A percentile compares a stretch with the other conserved stretches of the same genome.
Conservation (phyloP, 441 rosid genomes). For the Hura crepitans region DNA sequence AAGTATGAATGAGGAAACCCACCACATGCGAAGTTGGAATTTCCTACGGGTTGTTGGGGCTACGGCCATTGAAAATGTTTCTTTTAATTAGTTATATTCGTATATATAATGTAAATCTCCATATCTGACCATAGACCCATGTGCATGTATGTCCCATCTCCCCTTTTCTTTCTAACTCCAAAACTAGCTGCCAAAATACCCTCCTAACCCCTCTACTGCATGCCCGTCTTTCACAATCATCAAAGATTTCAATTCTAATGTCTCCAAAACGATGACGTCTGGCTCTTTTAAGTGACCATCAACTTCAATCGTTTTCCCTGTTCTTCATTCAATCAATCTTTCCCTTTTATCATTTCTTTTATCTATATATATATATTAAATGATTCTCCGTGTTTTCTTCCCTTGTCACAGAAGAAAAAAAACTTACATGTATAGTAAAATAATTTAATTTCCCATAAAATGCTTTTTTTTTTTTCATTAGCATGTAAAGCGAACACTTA, state of each 20-base stretch:
- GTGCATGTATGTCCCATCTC: constrained; percentile 58
- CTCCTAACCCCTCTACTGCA: constrained; percentile 17
- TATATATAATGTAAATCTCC: neutral
- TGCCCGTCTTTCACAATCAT: constrained; percentile 15
- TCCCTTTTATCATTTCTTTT: neutral
- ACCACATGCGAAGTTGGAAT: constrained; percentile 15
- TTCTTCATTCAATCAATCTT: neutral
- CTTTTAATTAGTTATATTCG: neutral
- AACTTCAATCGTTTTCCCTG: neutral
- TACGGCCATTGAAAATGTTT: neutral
- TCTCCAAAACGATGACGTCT: neutral
- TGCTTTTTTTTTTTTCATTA: too few species aligned
- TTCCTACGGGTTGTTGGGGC: neutral
- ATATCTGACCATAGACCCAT: constrained; percentile 10
- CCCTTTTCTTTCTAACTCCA: constrained; percentile 19
- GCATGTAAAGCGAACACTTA: too few species aligned
- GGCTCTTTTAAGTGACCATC: neutral
- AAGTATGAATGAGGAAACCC: constrained; percentile 11
- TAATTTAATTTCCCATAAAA: too few species aligned
- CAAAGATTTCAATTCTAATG: neutral
- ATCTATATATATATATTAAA: neutral
- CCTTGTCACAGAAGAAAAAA: too few species aligned
- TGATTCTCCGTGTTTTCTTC: too few species aligned
- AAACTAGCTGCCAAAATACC: constrained; percentile 31
- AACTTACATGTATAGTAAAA: too few species aligned